Evolutionary conservation across 2,329 filamentous ascomycete genomes (phyloP).

Genomic region (Aspergillus floridensis): DNA sequence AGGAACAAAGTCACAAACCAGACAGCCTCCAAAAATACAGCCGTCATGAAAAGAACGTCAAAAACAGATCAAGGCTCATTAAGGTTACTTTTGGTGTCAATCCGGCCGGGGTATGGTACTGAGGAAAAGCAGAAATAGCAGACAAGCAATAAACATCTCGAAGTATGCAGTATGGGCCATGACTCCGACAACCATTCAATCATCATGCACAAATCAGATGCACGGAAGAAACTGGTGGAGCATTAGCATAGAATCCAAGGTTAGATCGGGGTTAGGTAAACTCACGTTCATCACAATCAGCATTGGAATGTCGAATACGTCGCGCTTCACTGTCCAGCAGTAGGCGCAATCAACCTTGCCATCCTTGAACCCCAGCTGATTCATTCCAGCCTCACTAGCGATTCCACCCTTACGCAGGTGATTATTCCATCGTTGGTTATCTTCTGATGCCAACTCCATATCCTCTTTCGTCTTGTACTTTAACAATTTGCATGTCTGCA

Average conservation of each 20-base stretch:
- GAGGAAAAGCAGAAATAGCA: conserved; percentile 3
- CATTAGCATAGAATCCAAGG: neutral
- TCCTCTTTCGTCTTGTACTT: conserved; percentile 80
- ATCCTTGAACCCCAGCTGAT: conserved; percentile 73
- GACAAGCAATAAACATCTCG: conserved; percentile 5
- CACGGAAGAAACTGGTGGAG: conserved; percentile 44
- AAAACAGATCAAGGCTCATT: conserved; percentile 5
- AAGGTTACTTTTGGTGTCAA: conserved; percentile 1
- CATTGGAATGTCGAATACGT: conserved; percentile 98
- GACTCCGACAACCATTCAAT: conserved; percentile 2
- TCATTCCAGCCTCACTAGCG: conserved; percentile 65
- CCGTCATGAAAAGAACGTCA: neutral
- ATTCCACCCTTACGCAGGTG: conserved; percentile 46
- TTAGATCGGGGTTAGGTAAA: conserved; percentile 26
- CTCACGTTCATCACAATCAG: conserved; percentile 97
- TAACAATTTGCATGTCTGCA: conserved; percentile 77
- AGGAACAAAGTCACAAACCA: neutral
- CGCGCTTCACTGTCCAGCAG: conserved; percentile 94
- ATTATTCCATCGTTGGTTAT: conserved; percentile 47
- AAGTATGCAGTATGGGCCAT: neutral
- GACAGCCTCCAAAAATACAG: neutral
- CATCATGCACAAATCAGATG: conserved; percentile 35
- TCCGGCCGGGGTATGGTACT: conserved; percentile 10
- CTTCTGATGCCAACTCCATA: conserved; percentile 42
- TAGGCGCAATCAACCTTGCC: conserved; percentile 93